Evolutionary conservation across 371 early-diverging fungal genomes (phyloP), one percentile per base, ranked within the genome.

Genomic region (Choanephora cucurbitarum): DNA sequence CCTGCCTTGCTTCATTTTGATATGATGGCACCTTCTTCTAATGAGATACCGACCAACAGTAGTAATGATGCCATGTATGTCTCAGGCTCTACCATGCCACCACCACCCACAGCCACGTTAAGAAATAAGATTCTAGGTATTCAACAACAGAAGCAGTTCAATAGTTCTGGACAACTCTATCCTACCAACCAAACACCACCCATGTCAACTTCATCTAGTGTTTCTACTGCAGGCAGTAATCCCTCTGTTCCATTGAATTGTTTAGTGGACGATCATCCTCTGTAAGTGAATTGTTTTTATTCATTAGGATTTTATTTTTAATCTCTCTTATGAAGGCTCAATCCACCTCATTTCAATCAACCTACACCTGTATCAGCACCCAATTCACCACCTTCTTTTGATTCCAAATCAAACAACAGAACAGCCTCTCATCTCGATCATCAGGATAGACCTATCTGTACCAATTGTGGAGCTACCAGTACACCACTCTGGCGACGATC

Each of bases 401-500:
- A 52, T 17, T 60, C 56, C 44, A 46, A 55, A 47, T 23, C 62
- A 14, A 31, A 51, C 34, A 33, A 11, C 5, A 13, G 42, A 18
- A 45, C 31, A 33, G 47, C 53, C 22, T 57, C 59, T 3, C 55
- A 52, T 51, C 3, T 57, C 28, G 62, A 69, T 41, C 43, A 52
- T 47, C 64, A 64, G 48, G 31, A 55, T 22, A 68, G 67, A 46
- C 73, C 79, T 3, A 55, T 70, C 5, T 96, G 96, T 73, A 77
- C 79, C 39, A 96, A 99, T 73, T 99, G 99, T 73, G 75, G 80
- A 10, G 91, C 93, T 2, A 92, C 91, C 0, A 83, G 81, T 9
- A 97, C 99, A 2, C 97, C 99, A 0, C 86, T 97, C 10, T 99
- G 99, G 99, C 81, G 99, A 33, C 78, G 97, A 56, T 90, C 91